phyloP scores from a whole-genome alignment of 1,284 basidiomycete species.

The Ganoderma resinaceum region DNA sequence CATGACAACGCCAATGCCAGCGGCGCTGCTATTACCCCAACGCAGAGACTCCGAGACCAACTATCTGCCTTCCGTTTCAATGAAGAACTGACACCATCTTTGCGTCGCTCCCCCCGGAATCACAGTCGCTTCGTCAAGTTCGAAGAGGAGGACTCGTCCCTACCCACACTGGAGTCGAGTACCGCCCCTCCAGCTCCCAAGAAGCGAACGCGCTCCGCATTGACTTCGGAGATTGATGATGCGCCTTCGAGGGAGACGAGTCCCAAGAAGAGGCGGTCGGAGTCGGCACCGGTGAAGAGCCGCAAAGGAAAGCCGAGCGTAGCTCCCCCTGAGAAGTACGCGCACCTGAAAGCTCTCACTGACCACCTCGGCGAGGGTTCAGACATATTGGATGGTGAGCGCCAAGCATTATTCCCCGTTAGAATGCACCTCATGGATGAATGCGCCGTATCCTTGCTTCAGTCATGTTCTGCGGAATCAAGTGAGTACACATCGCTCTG shows the following conservation, averaged over 20 bases:
- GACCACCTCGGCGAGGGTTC: constrained; percentile 47
- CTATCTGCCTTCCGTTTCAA: constrained; percentile 22
- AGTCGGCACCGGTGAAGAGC: background rate
- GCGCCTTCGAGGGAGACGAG: background rate
- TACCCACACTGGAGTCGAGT: background rate
- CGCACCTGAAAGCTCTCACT: constrained; percentile 43
- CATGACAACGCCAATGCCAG: background rate
- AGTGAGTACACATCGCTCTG: constrained; percentile 31
- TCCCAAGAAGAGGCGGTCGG: constrained; percentile 3
- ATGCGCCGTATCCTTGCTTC: background rate
- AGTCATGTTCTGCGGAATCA: constrained; percentile 44
- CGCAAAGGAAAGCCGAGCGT: constrained; percentile 32
- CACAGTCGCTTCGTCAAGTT: background rate
- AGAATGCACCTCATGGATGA: background rate
- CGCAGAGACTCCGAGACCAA: constrained; percentile 19
- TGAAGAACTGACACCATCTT: constrained; percentile 7
- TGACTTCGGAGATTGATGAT: background rate
- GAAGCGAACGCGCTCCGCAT: constrained; percentile 10
- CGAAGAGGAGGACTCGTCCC: constrained; percentile 20
- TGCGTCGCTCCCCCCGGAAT: constrained; percentile 16
- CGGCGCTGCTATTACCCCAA: constrained; percentile 13
- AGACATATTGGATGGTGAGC: constrained; percentile 49
- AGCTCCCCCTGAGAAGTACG: constrained; percentile 43
- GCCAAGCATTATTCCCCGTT: background rate
- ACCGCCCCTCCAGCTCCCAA: background rate